Percentiles rank a stretch among this genome's conserved stretches.
These are phyloP conservation scores for Coleophoma crateriformis DNA, from an alignment of 2,329 filamentous ascomycete genomes.

Conservation along the genomic window DNA sequence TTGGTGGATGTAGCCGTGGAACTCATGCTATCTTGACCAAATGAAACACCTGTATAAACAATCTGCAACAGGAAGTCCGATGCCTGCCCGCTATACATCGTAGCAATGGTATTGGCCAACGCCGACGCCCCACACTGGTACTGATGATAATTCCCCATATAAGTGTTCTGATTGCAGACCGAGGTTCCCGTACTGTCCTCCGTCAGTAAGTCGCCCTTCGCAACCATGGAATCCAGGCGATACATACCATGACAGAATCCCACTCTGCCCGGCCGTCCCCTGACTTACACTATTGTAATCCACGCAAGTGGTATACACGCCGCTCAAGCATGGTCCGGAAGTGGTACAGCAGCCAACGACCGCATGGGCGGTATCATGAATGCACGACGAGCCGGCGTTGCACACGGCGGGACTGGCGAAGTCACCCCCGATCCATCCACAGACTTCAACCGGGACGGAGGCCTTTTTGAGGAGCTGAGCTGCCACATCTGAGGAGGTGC, in stretches of 20 bases:
- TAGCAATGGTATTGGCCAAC: not conserved
- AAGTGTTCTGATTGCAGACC: constrained; percentile 1
- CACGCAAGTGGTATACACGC: constrained; percentile 3
- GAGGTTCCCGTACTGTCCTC: not conserved
- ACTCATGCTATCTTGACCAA: not conserved
- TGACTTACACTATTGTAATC: not conserved
- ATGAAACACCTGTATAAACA: not conserved
- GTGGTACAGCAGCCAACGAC: not conserved
- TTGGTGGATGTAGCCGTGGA: not conserved
- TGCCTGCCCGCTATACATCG: not conserved
- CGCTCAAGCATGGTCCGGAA: not conserved
- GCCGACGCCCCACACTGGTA: not conserved
- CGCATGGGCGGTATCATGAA: constrained; percentile 1
- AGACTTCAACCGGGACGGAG: not conserved
- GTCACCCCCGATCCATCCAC: not conserved
- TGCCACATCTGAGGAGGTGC: not conserved
- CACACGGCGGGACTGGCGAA: constrained; percentile 1
- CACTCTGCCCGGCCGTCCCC: not conserved
- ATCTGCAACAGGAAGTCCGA: not conserved
- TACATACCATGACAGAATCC: constrained; percentile 1
- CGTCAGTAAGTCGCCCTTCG: not conserved
- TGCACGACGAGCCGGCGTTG: not conserved
- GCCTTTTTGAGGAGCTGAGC: not conserved
- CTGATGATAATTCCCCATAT: not conserved
- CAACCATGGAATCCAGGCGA: not conserved